A percentile compares a stretch with the other conserved stretches of the same genome.
Conservation (phyloP, 176 grass and related monocot species). For the Pontederia crassipes region DNA sequence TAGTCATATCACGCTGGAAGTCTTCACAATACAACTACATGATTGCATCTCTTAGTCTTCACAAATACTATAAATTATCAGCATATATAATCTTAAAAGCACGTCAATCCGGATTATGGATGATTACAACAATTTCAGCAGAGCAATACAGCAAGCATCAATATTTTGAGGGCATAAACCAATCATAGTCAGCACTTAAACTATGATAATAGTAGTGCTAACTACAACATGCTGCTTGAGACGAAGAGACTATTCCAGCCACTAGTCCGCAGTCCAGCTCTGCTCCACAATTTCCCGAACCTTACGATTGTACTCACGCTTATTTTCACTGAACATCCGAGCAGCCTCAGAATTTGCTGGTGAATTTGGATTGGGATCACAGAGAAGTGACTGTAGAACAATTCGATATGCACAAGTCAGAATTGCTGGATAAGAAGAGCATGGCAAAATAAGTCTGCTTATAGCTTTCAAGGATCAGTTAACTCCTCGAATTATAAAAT, state of each 20-base stretch:
- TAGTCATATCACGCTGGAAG: too few species aligned
- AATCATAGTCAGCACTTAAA: background rate
- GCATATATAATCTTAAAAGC: too few species aligned
- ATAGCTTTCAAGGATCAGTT: background rate
- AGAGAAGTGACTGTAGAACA: slow-evolving; percentile 63
- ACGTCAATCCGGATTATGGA: too few species aligned
- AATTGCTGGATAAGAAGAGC: background rate
- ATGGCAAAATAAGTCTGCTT: background rate
- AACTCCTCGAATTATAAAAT: too few species aligned
- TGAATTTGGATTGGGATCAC: slow-evolving; percentile 88
- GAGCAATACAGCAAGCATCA: background rate
- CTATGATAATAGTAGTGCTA: background rate
- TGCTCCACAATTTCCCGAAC: slow-evolving; percentile 80
- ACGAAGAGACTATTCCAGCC: background rate
- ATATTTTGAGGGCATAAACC: background rate
- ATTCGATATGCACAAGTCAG: background rate
- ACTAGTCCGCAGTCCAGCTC: slow-evolving; percentile 86
- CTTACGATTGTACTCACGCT: slow-evolving; percentile 86
- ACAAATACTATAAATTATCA: too few species aligned
- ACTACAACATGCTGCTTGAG: background rate
- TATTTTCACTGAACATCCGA: slow-evolving; percentile 82
- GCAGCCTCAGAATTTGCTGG: slow-evolving; percentile 90
- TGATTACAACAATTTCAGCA: background rate
- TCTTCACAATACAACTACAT: too few species aligned
- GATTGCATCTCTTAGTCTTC: too few species aligned